Percentiles rank a stretch among this genome's conserved stretches.
These are phyloP conservation scores for Penicillium diatomitis DNA, from an alignment of 495 filamentous ascomycete species.

Conservation along the genomic window DNA sequence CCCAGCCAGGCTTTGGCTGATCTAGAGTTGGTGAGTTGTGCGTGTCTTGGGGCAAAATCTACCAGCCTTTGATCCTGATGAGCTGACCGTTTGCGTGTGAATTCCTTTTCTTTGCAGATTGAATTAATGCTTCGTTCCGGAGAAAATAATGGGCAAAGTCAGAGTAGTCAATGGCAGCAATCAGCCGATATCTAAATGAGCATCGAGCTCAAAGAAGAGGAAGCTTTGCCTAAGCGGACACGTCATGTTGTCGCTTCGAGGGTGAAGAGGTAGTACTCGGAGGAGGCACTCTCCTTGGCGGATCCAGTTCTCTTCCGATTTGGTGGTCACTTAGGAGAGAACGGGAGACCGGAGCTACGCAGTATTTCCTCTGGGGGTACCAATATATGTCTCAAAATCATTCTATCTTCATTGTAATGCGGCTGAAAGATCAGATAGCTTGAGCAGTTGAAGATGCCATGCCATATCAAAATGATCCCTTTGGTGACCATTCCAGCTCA, in stretches of 20 bases:
- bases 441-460: background rate
- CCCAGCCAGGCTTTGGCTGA: constrained; percentile 56
- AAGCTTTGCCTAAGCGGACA: no score
- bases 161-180: background rate
- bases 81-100: background rate
- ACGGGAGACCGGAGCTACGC: background rate
- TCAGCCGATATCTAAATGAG: background rate
- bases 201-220: background rate
- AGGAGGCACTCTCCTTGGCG: no score
- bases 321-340: no score
- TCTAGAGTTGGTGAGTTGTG: constrained; percentile 39
- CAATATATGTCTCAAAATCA: no score
- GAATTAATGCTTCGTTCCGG: constrained; percentile 16
- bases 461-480: background rate
- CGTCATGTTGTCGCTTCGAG: no score
- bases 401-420: no score
- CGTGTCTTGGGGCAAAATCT: background rate
- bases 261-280: no score
- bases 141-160: background rate
- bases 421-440: no score
- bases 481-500: constrained; percentile 25
- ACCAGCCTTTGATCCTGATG: background rate
- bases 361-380: no score
- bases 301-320: no score
- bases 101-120: constrained; percentile 1